Evolutionary conservation across 192 early-diverging fungal genomes (phyloP), one percentile per base, ranked within the genome.

Genomic region (Haplosporangium gracile): DNA sequence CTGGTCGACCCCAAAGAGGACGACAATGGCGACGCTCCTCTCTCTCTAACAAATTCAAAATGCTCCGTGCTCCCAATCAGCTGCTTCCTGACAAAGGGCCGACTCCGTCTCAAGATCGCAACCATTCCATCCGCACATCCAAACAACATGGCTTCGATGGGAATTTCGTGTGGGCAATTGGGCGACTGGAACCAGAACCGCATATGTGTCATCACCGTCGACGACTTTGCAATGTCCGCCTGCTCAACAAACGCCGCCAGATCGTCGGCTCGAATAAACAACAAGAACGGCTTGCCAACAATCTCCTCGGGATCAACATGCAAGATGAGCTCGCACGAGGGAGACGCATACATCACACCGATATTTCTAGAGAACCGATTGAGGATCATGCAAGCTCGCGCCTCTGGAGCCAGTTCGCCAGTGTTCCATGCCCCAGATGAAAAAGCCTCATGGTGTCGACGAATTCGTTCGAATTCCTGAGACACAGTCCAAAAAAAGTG

Each of bases 181-280:
- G 80, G 80, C 2, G 80, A 82, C 47, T 82, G 80, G 74, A 82
- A 82, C 80, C 80, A 82, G 32, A 82, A 76, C 16, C 74, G 63
- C 68, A 82, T 76, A 51, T 86, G 79, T 9, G 75, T 72, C 42
- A 86, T 81, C 0, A 74, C 68, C 7, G 82, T 29, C 8, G 75
- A 70, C 7, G 84, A 22, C 39, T 77, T 86, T 51, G 68, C 79
- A 39, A 77, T 34, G 32, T 86, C 79, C 26, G 76, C 36, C 26
- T 86, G 78, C 32, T 79, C 73, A 4, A 76, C 75, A 63, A 86
- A 79, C 34, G 73, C 15, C 8, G 32, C 74, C 24, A 80, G 79
- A 63, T 86, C 84, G n/a, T 86, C 79, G 1, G 77, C 74, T 32
- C 79, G 84, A 42, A 86, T 77, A 45, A 74, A 80, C 22, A 70